These are phyloP conservation scores for Vanrija pseudolonga DNA, from an alignment of 1,284 basidiomycete genomes.

Conservation along the genomic window DNA sequence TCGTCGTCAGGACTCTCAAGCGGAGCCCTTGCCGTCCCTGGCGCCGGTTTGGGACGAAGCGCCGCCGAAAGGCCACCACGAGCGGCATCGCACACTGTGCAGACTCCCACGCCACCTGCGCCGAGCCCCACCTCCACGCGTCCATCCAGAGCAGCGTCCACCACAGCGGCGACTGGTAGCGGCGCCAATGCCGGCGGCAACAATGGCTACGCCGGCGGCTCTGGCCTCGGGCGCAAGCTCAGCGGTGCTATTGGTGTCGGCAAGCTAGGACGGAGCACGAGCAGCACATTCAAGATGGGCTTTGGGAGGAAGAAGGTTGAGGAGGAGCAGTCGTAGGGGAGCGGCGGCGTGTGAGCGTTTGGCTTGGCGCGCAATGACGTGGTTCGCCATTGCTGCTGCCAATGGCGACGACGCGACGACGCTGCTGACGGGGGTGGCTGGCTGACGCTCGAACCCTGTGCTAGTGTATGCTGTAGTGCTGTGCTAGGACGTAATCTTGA, in stretches of 20 bases:
- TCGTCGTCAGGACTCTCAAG: not conserved
- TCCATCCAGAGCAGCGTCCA: not conserved
- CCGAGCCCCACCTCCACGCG: not conserved
- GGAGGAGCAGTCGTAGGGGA: slow-evolving; percentile 11
- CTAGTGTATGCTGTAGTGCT: no score
- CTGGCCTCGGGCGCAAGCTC: slow-evolving; percentile 10
- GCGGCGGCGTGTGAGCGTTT: not conserved
- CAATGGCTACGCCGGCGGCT: slow-evolving; percentile 9
- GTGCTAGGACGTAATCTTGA: no score
- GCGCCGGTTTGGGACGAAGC: not conserved
- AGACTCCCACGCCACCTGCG: slow-evolving; percentile 5
- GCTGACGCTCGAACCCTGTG: no score
- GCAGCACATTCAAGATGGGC: slow-evolving; percentile 41
- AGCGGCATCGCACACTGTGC: slow-evolving; percentile 3
- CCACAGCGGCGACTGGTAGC: not conserved
- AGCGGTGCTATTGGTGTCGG: slow-evolving; percentile 19
- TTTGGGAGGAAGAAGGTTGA: slow-evolving; percentile 42
- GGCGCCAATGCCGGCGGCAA: not conserved
- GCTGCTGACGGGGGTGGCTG: no score
- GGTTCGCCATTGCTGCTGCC: no score
- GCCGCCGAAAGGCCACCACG: slow-evolving; percentile 6
- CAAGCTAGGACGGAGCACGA: slow-evolving; percentile 35
- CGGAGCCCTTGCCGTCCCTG: not conserved
- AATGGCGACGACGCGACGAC: no score
- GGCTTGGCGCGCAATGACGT: no score